Base-by-base conservation (phyloP, 2,329 filamentous ascomycete genomes). In the Nemania abortiva region DNA sequence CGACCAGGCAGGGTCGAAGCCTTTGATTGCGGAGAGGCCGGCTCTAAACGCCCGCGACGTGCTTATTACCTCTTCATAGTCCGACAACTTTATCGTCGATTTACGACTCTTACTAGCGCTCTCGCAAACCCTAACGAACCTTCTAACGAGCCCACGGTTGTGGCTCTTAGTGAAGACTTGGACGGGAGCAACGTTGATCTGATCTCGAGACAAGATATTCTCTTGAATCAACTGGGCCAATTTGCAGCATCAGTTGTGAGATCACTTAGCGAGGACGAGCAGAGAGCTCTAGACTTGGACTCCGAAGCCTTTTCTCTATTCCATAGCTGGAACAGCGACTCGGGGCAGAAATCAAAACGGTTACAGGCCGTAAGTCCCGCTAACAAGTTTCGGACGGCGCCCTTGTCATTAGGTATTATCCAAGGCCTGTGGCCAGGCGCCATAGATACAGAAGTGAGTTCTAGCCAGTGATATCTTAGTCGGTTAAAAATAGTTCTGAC, bases 391-490 rank as follows among this genome's bases (percentile, higher is more conserved):
- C 74, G 76, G 24, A 75, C 74, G 22, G 75, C 73, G 34, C 76
- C 77, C n/a, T 69, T 79, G 50, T 72, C 74, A 10, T 71, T 79
- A 70, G 77, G 78, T 31, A 70, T 79, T 20, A 64, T 78, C 1
- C 73, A 78, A 62, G 77, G 77, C 27, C 70, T 79, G 31, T 72
- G 74, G 60, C 76, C 76, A 7, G 65, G 52, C 13, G 74, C 71
- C 29, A 68, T 79, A 55, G 47, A 37, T 13, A 39, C 60, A 24
- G 49, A 69, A 24, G 77, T 79, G 70, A 74, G 77, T 70, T 29
- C 24, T 31, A 29, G 24, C 13, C 1, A 37, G 13, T 34, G 18
- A 29, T 29, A 37, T 31, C 20, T 3, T 4, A 27, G 18, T 15
- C 10, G 11, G 1, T 5, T 47, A 13, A n/a, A 37, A 60, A 39